Percentiles rank a stretch among this genome's conserved stretches.
Conservation (phyloP, 495 filamentous ascomycete species). For the Hypoxylon intermedium region DNA sequence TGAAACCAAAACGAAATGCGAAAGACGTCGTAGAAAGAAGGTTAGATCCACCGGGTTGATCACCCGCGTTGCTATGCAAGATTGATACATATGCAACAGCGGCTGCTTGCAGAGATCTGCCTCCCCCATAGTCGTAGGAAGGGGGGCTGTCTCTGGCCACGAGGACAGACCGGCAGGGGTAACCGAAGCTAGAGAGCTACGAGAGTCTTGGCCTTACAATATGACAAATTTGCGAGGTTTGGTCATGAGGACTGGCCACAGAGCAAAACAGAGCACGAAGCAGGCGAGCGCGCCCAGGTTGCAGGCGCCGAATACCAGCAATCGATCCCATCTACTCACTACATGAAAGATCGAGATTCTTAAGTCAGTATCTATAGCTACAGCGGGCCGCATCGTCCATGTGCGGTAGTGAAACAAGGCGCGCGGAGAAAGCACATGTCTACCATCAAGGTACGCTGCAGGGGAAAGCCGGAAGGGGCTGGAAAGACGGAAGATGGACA, state of each 20-base stretch:
- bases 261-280: slow-evolving; percentile 88
- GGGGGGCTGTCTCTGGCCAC: slow-evolving; percentile 24
- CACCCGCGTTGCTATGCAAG: slow-evolving; percentile 40
- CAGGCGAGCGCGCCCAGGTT: slow-evolving; percentile 89
- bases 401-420: slow-evolving; percentile 49
- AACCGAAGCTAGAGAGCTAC: slow-evolving; percentile 20
- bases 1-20: slow-evolving; percentile 3
- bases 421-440: slow-evolving; percentile 51
- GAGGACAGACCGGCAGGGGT: slow-evolving; percentile 27
- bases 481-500: slow-evolving; percentile 23
- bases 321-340: slow-evolving; percentile 98
- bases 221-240: slow-evolving; percentile 94
- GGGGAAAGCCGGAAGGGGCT: slow-evolving; percentile 29
- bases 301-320: slow-evolving; percentile 90
- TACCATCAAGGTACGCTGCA: slow-evolving; percentile 44
- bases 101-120: slow-evolving; percentile 40
- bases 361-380: slow-evolving; percentile 42
- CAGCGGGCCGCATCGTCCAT: slow-evolving; percentile 41
- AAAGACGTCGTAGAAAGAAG: slow-evolving; percentile 33
- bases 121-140: slow-evolving; percentile 17
- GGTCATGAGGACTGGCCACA: slow-evolving; percentile 80
- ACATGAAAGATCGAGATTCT: slow-evolving; percentile 37
- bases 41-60: slow-evolving; percentile 32
- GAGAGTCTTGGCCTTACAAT: slow-evolving; percentile 72
- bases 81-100: slow-evolving; percentile 42